These are phyloP conservation scores for Taphrina wiesneri DNA, from an alignment of 1,139 yeast genomes.

Conservation along the genomic window DNA sequence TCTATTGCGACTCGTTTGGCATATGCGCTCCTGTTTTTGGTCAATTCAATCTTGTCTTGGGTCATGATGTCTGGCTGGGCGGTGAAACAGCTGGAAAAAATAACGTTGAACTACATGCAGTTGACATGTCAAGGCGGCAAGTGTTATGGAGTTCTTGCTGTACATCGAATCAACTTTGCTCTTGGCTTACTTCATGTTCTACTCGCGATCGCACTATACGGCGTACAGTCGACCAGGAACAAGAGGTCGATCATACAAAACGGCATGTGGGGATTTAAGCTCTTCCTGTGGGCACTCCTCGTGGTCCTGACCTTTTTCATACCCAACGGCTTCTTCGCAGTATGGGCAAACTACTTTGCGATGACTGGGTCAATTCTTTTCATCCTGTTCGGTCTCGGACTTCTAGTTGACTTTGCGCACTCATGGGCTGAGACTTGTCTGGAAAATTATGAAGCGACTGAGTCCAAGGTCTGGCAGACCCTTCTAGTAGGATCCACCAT, in stretches of 20 bases:
- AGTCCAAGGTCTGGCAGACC: constrained; percentile 74
- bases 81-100: constrained; percentile 68
- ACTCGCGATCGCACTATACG: constrained; percentile 66
- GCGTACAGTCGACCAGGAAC: constrained; percentile 74
- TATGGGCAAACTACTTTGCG: constrained; percentile 90
- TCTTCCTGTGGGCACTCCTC: constrained; percentile 61
- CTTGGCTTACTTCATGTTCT: constrained; percentile 75
- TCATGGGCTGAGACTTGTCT: constrained; percentile 98
- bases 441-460: constrained; percentile 83
- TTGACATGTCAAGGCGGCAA: constrained; percentile 79
- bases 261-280: constrained; percentile 84
- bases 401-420: constrained; percentile 95
- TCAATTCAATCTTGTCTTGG: constrained; percentile 88
- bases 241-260: constrained; percentile 84
- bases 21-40: constrained; percentile 74
- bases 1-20: constrained; percentile 77
- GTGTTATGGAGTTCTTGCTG: constrained; percentile 85
- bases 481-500: constrained; percentile 83
- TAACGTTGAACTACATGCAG: constrained; percentile 62
- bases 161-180: constrained; percentile 86
- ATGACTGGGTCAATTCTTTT: constrained; percentile 81
- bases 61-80: constrained; percentile 82
- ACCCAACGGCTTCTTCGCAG: constrained; percentile 82
- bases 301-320: constrained; percentile 68
- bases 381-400: constrained; percentile 81